phyloP scores from a whole-genome alignment of 768 basidiomycete genomes.

The Boletus pseudo-olivaceus region DNA sequence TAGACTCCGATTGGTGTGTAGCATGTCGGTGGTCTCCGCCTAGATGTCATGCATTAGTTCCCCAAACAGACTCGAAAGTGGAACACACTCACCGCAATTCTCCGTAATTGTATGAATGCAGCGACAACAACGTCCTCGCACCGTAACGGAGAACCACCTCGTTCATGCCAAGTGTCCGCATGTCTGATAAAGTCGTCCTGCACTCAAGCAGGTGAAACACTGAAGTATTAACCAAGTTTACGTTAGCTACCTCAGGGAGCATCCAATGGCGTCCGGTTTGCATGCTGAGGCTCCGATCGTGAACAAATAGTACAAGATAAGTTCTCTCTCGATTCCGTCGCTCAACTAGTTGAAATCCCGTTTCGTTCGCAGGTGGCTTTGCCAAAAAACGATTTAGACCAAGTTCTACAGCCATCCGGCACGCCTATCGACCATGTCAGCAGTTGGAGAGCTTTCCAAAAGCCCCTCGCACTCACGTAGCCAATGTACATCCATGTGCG shows the following conservation, averaged over 20 bases:
- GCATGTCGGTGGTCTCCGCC: constrained; percentile 79
- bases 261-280: constrained; percentile 87
- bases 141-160: constrained; percentile 47
- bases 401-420: constrained; percentile 85
- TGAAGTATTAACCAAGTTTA: constrained; percentile 1
- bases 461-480: constrained; percentile 49
- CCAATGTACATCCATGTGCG: constrained; percentile 88
- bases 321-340: constrained; percentile 84
- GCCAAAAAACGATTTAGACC: constrained; percentile 69
- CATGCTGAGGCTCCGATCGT: constrained; percentile 82
- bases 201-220: constrained; percentile 8
- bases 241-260: constrained; percentile 60
- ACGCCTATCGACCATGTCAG: constrained; percentile 48
- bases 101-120: constrained; percentile 72
- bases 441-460: background rate
- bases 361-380: constrained; percentile 55
- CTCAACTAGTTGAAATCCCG: constrained; percentile 63
- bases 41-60: constrained; percentile 24
- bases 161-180: constrained; percentile 68
- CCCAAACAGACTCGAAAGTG: background rate
- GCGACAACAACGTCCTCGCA: constrained; percentile 81
- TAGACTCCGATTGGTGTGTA: constrained; percentile 51
- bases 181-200: constrained; percentile 71
- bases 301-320: constrained; percentile 81
- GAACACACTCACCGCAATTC: constrained; percentile 61